These are phyloP conservation scores for Pilobolus umbonatus DNA, from an alignment of 192 early-diverging fungal genomes.

Conservation along the genomic window DNA sequence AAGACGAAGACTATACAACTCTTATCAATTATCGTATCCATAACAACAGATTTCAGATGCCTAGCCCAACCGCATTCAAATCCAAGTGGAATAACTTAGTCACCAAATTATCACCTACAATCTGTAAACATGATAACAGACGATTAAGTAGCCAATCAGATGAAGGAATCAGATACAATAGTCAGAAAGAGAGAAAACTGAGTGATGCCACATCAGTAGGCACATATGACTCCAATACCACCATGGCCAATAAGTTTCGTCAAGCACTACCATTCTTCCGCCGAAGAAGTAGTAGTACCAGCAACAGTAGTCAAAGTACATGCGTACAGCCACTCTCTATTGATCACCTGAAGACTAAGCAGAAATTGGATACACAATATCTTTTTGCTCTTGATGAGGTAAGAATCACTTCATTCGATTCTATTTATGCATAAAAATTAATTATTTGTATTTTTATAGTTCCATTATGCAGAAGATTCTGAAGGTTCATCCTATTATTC, in stretches of 20 bases:
- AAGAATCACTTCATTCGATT: too few species aligned
- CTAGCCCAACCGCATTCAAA: slow-evolving; percentile 8
- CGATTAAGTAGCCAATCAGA: not conserved
- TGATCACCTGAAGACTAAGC: not conserved
- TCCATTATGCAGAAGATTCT: slow-evolving; percentile 18
- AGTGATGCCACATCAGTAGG: slow-evolving; percentile 16
- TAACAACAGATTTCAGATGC: too few species aligned
- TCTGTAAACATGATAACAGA: not conserved
- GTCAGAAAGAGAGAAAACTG: not conserved
- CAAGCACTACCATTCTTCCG: slow-evolving; percentile 12
- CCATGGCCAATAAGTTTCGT: slow-evolving; percentile 14
- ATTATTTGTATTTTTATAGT: too few species aligned
- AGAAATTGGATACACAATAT: slow-evolving; percentile 9
- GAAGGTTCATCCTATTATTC: slow-evolving; percentile 13
- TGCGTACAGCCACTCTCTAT: not conserved
- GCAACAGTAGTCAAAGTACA: not conserved
- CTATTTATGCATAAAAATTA: too few species aligned
- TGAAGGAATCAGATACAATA: not conserved
- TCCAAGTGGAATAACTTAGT: slow-evolving; percentile 7
- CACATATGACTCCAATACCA: not conserved
- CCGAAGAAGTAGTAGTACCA: slow-evolving; percentile 3
- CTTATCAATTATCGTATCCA: too few species aligned
- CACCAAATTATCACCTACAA: slow-evolving; percentile 1
- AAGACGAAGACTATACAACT: too few species aligned
- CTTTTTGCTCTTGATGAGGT: slow-evolving; percentile 12